Evolutionary conservation across 2,329 filamentous ascomycete species (phyloP).

Genomic region (Huntiella decipiens): DNA sequence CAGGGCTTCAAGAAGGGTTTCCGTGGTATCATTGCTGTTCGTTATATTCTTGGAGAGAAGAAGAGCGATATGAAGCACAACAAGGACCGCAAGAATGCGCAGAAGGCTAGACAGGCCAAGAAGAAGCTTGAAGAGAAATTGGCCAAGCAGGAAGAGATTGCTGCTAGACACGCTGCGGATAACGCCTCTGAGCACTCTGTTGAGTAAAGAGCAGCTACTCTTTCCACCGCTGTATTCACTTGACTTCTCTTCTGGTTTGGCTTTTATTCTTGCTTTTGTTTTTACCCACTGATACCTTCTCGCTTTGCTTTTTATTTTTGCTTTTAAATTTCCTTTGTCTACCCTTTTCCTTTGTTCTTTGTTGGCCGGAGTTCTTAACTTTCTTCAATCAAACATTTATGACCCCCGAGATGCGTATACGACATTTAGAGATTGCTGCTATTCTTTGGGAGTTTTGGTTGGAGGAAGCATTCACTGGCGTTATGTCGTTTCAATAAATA

Average conservation of each 20-base stretch:
- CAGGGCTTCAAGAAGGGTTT: slow-evolving; percentile 18
- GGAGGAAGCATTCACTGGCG: no score
- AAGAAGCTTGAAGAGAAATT: slow-evolving; percentile 20
- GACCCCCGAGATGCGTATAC: no score
- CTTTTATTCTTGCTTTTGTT: neutral
- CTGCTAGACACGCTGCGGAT: slow-evolving; percentile 6
- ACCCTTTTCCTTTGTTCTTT: neutral
- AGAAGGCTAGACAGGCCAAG: slow-evolving; percentile 19
- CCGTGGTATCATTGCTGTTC: slow-evolving; percentile 17
- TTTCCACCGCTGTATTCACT: neutral
- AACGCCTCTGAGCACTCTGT: neutral
- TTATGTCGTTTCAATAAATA: neutral
- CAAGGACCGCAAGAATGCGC: slow-evolving; percentile 17
- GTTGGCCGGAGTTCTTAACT: neutral
- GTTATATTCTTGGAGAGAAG: slow-evolving; percentile 22
- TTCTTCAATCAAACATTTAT: neutral
- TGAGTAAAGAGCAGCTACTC: neutral
- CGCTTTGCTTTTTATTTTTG: neutral
- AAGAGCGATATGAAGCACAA: slow-evolving; percentile 17
- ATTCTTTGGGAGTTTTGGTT: no score
- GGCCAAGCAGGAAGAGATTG: slow-evolving; percentile 13
- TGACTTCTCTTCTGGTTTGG: neutral
- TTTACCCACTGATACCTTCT: neutral
- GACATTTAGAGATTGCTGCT: no score
- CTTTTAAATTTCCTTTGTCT: neutral